Percentiles rank a stretch among this genome's conserved stretches.
Evolutionary conservation across 1,284 basidiomycete genomes (phyloP).

Genomic region (Leccinum solheimii): DNA sequence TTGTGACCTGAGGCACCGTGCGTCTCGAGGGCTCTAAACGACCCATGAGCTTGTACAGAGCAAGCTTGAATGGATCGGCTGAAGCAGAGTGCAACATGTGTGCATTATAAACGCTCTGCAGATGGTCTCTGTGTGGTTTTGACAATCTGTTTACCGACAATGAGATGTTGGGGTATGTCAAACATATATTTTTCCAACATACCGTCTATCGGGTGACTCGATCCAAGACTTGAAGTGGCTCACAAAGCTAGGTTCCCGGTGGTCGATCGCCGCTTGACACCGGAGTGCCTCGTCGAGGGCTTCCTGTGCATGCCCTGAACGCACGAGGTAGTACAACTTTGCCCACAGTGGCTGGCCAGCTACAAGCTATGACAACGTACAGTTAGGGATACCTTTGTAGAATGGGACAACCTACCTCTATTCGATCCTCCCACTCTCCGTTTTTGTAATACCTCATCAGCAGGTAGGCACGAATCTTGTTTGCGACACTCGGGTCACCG

Average conservation of each 20-base stretch:
- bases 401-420: slow-evolving; percentile 60
- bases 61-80: slow-evolving; percentile 93
- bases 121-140: slow-evolving; percentile 79
- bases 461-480: slow-evolving; percentile 87
- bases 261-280: slow-evolving; percentile 74
- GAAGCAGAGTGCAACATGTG: slow-evolving; percentile 87
- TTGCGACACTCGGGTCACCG: slow-evolving; percentile 87
- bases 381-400: neutral
- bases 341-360: slow-evolving; percentile 92
- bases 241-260: slow-evolving; percentile 83
- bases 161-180: slow-evolving; percentile 5
- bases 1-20: slow-evolving; percentile 82
- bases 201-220: slow-evolving; percentile 80
- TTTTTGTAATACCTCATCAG: slow-evolving; percentile 78
- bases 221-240: slow-evolving; percentile 86
- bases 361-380: slow-evolving; percentile 54
- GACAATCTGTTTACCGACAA: slow-evolving; percentile 53
- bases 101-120: slow-evolving; percentile 88
- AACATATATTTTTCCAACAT: slow-evolving; percentile 23
- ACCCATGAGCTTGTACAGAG: slow-evolving; percentile 94
- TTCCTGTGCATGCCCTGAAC: slow-evolving; percentile 81
- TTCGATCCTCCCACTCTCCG: slow-evolving; percentile 81
- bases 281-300: slow-evolving; percentile 77
- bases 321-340: slow-evolving; percentile 86
- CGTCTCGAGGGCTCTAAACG: slow-evolving; percentile 85